Base-by-base conservation (phyloP, 495 filamentous ascomycete species). In the Cenococcum geophilum region DNA sequence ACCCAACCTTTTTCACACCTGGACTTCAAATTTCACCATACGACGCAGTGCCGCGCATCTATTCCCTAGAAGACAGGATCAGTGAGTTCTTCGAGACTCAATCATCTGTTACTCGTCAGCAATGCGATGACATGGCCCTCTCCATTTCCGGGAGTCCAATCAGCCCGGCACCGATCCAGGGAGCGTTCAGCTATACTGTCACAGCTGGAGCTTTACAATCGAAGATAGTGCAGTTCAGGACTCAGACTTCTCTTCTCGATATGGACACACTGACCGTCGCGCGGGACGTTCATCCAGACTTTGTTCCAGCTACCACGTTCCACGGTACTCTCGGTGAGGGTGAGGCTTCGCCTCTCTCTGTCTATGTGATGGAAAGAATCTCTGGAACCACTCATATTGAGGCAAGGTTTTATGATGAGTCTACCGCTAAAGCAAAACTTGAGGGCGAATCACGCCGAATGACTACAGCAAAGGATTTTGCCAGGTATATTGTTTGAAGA, bases 181-280 rank as follows among this genome's bases (percentile, higher is more conserved):
- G 59, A n/a, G 36, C 51, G 11, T 55, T 55, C 25, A 61, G 59
- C 36, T 56, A 61, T 22, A 61, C 59, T 20, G 35, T 61, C 1
- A n/a, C n/a, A n/a, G 59, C 51, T 40, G 51, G 59, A 37, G 27
- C 51, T 14, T 16, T 1, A n/a, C 25, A 40, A 20, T 12, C 32
- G 1, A 61, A 56, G 59, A 45, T 61, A n/a, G 51, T 61, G 2
- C 51, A 61, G 35, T 61, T 61, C 27, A 14, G 51, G 10, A 27
- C 16, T 25, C 35, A 47, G 34, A 36, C 2, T 32, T 47, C 40
- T 11, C 21, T 32, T 43, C 18, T 47, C 25, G 51, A 61, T 61
- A 54, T 61, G 42, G 18, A 45, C 8, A 55, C 49, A 42, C 42
- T 47, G 20, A 1, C 20, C 42, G 1, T 18, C 35, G 59, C 59